Evolutionary conservation across 78 protist species (phyloP).

Genomic region (Chrysochromulina parva): DNA sequence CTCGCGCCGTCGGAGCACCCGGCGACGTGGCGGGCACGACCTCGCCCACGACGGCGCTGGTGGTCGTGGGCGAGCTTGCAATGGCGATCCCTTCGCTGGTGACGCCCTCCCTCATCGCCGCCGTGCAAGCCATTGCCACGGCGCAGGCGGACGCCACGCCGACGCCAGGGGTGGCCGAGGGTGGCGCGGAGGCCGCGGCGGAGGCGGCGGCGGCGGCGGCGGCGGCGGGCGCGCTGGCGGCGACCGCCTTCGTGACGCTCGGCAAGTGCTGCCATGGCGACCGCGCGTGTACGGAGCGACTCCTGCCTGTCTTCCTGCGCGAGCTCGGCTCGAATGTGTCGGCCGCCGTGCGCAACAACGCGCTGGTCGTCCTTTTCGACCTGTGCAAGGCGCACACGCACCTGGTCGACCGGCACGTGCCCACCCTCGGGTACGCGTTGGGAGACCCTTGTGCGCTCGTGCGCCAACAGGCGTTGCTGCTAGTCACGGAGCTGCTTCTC

Average conservation of each 20-base stretch:
- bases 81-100: neutral
- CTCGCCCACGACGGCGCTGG: neutral
- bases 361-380: conserved; percentile 3
- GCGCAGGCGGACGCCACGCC: neutral
- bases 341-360: conserved; percentile 27
- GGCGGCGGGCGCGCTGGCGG: neutral
- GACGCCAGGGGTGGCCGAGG: neutral
- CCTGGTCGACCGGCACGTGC: conserved; percentile 13
- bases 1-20: too few species aligned
- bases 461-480: neutral
- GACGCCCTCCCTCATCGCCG: neutral
- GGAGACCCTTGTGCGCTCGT: neutral
- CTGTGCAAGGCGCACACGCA: neutral
- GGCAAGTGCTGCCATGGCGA: neutral
- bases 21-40: neutral
- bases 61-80: neutral
- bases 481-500: neutral
- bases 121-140: neutral
- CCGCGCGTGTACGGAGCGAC: neutral
- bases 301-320: neutral
- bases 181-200: neutral
- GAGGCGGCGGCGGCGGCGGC: neutral
- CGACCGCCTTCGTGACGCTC: neutral
- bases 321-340: neutral
- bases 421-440: neutral